These are phyloP conservation scores for Spergularia bocconei DNA, from an alignment of 148 eudicot species.

Conservation along the genomic window DNA sequence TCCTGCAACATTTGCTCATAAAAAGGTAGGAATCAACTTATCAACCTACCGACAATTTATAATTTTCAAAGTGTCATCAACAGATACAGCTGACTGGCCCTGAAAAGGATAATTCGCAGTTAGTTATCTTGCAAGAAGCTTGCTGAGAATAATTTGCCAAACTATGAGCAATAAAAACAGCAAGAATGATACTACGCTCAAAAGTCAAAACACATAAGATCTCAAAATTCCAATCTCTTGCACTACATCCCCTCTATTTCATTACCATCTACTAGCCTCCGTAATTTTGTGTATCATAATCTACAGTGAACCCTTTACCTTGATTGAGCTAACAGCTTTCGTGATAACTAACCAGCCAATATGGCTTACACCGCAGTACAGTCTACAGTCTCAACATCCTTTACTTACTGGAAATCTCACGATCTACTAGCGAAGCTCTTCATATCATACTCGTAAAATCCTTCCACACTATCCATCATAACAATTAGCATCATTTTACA, in stretches of 20 bases:
- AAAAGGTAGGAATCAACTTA: slow-evolving; percentile 18
- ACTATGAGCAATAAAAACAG: background rate
- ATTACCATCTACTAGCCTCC: background rate
- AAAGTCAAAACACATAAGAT: background rate
- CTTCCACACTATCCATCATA: background rate
- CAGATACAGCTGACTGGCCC: slow-evolving; percentile 71
- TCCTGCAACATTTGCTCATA: background rate
- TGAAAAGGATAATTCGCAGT: slow-evolving; percentile 32
- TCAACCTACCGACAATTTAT: slow-evolving; percentile 63
- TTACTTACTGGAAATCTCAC: too few relatives aligned
- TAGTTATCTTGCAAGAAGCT: background rate
- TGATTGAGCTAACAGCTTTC: background rate
- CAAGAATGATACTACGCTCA: too few relatives aligned
- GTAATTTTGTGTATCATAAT: background rate
- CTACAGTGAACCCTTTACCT: background rate
- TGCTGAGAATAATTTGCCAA: background rate
- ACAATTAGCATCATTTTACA: background rate
- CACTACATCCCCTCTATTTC: background rate
- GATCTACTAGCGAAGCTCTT: background rate
- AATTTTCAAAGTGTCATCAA: slow-evolving; percentile 75
- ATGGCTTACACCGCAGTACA: background rate
- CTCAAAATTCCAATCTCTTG: background rate
- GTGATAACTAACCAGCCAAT: background rate
- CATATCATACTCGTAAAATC: background rate
- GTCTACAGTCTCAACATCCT: background rate